Conservation (phyloP, 1,139 yeast species). For the Geotrichum histeridarum region DNA sequence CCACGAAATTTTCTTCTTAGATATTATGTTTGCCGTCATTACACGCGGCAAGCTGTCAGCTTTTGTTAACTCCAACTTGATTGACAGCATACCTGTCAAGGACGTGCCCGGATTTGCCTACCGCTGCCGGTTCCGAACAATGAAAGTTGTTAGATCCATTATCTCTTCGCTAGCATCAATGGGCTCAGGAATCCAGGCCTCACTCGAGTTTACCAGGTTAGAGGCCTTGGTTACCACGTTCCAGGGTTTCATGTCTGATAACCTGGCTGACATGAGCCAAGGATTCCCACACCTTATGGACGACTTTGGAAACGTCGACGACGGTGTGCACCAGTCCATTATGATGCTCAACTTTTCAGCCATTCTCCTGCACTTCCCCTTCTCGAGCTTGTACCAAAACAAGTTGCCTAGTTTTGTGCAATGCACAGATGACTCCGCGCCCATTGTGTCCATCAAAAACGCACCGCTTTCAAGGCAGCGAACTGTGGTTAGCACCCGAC, state of each 20-base stretch:
- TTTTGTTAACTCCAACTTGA: conserved; percentile 12
- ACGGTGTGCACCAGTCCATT: conserved; percentile 20
- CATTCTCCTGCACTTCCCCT: conserved; percentile 19
- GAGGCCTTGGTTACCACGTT: conserved; percentile 19
- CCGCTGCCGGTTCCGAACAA: conserved; percentile 17
- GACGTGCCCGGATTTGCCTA: conserved; percentile 19
- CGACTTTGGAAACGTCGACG: conserved; percentile 18
- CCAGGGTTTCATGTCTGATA: conserved; percentile 17
- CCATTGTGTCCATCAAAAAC: conserved; percentile 11
- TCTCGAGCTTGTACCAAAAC: conserved; percentile 19
- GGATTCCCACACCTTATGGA: conserved; percentile 18
- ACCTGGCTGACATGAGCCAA: neutral
- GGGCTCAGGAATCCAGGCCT: conserved; percentile 17
- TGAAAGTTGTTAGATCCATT: conserved; percentile 16
- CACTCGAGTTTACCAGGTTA: conserved; percentile 17
- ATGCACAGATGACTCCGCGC: conserved; percentile 19
- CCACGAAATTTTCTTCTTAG: conserved; percentile 19
- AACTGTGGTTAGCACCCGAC: conserved; percentile 16
- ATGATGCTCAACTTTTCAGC: conserved; percentile 20
- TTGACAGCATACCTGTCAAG: conserved; percentile 13
- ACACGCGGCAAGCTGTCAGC: conserved; percentile 16
- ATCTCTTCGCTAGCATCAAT: conserved; percentile 12
- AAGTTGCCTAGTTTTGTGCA: conserved; percentile 20
- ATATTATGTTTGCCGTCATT: conserved; percentile 19
- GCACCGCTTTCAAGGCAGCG: conserved; percentile 9